Conservation (phyloP, 1,139 yeast genomes). For the Scheffersomyces quercinus region DNA sequence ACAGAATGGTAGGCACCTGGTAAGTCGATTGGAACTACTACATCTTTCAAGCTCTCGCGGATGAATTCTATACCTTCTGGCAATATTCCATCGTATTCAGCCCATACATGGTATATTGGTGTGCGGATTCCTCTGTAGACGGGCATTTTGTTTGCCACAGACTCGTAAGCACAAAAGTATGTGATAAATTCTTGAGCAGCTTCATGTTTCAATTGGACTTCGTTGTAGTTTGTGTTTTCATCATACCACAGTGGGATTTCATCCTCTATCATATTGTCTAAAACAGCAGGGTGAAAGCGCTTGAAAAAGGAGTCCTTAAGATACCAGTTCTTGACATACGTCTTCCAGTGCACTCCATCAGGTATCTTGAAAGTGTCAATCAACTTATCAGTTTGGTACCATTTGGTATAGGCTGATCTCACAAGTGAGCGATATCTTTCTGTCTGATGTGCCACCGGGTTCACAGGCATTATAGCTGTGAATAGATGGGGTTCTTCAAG, state of each 20-base stretch:
- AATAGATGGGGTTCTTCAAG: constrained; percentile 5
- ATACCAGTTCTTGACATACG: background rate
- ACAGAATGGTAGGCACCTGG: background rate
- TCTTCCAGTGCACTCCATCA: background rate
- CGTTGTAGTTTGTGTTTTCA: constrained; percentile 29
- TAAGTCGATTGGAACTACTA: background rate
- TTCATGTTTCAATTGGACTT: constrained; percentile 19
- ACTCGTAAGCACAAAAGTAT: constrained; percentile 43
- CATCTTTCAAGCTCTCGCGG: constrained; percentile 25
- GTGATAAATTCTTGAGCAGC: constrained; percentile 44
- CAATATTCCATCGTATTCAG: constrained; percentile 55
- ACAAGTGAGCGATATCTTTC: background rate
- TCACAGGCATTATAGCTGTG: constrained; percentile 5
- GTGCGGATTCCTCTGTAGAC: constrained; percentile 36
- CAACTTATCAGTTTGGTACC: constrained; percentile 6
- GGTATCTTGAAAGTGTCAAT: constrained; percentile 3
- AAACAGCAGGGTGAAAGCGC: constrained; percentile 2
- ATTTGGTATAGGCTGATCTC: background rate
- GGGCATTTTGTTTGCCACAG: constrained; percentile 32
- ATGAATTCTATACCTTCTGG: constrained; percentile 34
- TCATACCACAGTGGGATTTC: constrained; percentile 5
- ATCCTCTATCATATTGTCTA: constrained; percentile 5
- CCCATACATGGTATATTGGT: constrained; percentile 56
- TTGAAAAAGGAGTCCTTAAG: constrained; percentile 1
- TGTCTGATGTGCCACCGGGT: constrained; percentile 9